Percentiles rank a stretch among this genome's conserved stretches.
Conservation (phyloP, 208 protist genomes). For the Crithidia thermophila region DNA sequence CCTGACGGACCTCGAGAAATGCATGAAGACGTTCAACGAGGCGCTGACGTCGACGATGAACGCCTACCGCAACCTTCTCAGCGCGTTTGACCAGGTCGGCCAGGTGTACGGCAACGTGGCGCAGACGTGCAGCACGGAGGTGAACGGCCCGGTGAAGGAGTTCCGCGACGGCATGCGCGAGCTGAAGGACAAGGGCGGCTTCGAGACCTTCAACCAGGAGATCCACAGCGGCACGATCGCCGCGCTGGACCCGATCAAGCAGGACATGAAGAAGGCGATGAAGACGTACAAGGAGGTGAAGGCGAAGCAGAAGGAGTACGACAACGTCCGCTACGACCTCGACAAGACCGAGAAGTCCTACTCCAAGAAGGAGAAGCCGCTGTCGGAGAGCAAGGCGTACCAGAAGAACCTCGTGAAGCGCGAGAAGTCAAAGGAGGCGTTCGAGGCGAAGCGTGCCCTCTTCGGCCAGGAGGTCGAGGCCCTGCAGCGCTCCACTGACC, state of each 20-base stretch:
- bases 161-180: constrained; percentile 61
- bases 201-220: constrained; percentile 62
- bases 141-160: constrained; percentile 27
- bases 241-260: constrained; percentile 28
- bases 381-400: constrained; percentile 56
- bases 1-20: constrained; percentile 45
- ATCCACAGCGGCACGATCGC: constrained; percentile 41
- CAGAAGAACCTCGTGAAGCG: constrained; percentile 45
- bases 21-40: constrained; percentile 55
- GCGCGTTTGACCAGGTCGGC: constrained; percentile 52
- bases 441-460: constrained; percentile 32
- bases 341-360: constrained; percentile 63
- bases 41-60: constrained; percentile 59
- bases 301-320: constrained; percentile 53
- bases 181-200: constrained; percentile 57
- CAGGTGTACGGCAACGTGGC: constrained; percentile 54
- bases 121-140: constrained; percentile 28
- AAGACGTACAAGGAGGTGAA: constrained; percentile 44
- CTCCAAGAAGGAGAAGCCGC: constrained; percentile 70
- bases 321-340: constrained; percentile 48
- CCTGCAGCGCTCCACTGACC: constrained; percentile 34
- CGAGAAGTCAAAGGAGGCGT: constrained; percentile 43
- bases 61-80: constrained; percentile 52
- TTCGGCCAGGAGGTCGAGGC: constrained; percentile 33
- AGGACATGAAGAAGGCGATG: constrained; percentile 41